phyloP scores from a whole-genome alignment of 768 basidiomycete genomes.

The Tulasnella calospora region DNA sequence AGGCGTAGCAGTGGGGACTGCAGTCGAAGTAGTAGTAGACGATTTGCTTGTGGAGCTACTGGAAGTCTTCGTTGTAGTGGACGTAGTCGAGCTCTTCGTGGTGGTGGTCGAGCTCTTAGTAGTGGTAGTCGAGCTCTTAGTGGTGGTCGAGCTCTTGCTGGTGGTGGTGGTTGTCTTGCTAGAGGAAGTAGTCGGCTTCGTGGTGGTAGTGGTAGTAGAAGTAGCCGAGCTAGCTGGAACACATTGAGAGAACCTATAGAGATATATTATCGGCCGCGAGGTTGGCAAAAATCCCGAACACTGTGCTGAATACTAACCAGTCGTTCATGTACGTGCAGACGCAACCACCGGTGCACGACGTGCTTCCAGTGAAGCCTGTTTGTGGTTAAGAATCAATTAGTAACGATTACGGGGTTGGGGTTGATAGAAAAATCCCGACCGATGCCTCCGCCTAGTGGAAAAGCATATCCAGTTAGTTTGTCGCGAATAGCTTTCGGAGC shows the following conservation, averaged over 20 bases:
- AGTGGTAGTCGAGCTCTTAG: background rate
- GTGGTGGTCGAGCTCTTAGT: constrained; percentile 29
- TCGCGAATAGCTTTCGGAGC: no score
- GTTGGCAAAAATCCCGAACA: background rate
- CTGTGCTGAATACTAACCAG: background rate
- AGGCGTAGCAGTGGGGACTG: constrained; percentile 29
- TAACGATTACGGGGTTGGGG: background rate
- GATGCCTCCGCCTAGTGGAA: constrained; percentile 31
- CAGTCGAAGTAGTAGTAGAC: constrained; percentile 29
- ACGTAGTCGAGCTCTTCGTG: background rate
- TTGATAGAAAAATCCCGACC: constrained; percentile 33
- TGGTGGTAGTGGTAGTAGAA: background rate
- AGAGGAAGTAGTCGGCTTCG: background rate
- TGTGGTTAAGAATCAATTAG: background rate
- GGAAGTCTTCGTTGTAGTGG: constrained; percentile 27
- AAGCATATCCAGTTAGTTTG: background rate
- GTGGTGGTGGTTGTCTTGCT: background rate
- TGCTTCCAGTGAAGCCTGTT: constrained; percentile 36
- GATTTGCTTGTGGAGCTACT: constrained; percentile 26
- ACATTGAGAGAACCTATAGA: constrained; percentile 7
- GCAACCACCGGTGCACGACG: constrained; percentile 44
- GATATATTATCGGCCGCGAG: no score
- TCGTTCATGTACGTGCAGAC: constrained; percentile 9
- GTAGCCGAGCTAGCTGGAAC: background rate
- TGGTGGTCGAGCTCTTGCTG: background rate